These are phyloP conservation scores for Bromus sterilis DNA, from an alignment of 176 grass and related monocot genomes.

Conservation along the genomic window DNA sequence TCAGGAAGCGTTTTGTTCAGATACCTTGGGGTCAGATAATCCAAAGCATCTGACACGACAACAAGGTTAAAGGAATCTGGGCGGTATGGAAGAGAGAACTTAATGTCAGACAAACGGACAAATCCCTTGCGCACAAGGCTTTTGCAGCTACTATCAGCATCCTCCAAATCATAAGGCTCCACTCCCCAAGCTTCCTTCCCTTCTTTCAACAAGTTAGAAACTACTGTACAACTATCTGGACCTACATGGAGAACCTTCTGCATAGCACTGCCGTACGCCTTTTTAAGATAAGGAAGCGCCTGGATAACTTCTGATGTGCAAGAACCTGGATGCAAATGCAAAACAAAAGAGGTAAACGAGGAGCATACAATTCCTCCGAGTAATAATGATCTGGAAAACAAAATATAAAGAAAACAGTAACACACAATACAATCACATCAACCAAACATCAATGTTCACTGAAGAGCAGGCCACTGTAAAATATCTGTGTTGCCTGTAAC, in stretches of 20 bases:
- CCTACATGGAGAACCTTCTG: constrained; percentile 82
- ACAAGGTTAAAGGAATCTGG: constrained; percentile 96
- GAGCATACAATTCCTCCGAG: not conserved
- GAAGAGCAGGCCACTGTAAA: not conserved
- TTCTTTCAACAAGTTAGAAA: constrained; percentile 86
- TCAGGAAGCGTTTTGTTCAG: constrained; percentile 97
- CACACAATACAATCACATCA: not conserved
- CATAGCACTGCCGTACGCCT: constrained; percentile 62
- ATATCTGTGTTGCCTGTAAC: not conserved
- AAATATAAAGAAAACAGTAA: not conserved
- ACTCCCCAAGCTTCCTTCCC: constrained; percentile 85
- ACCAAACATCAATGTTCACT: not conserved
- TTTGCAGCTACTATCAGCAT: constrained; percentile 85
- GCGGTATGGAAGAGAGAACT: constrained; percentile 91
- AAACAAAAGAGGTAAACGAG: constrained; percentile 1
- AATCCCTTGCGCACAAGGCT: constrained; percentile 96
- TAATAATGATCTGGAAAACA: not conserved
- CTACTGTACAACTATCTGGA: constrained; percentile 76
- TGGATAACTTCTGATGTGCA: constrained; percentile 80
- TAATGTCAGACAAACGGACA: constrained; percentile 81
- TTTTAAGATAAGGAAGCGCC: constrained; percentile 79
- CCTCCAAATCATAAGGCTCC: constrained; percentile 97
- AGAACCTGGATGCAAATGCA: constrained; percentile 48
- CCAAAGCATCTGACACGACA: constrained; percentile 87
- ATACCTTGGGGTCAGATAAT: constrained; percentile 92